Conservation (phyloP, 345 rosid species). For the Mangifera indica region DNA sequence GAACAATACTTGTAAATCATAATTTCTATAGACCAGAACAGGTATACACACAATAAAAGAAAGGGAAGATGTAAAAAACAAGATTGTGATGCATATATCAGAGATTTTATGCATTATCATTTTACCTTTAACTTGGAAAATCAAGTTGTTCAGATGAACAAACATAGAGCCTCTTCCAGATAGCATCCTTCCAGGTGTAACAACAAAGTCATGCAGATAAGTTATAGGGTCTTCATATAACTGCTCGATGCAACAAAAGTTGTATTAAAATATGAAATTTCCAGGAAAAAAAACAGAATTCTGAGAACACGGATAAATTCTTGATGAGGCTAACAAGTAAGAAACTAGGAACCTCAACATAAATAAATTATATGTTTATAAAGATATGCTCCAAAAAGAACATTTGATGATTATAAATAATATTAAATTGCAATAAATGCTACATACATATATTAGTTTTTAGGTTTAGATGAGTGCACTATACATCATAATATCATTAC, state of each 20-base stretch:
- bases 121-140: conserved; percentile 70
- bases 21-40: background rate
- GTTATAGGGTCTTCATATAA: conserved; percentile 66
- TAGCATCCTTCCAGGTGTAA: conserved; percentile 70
- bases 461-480: background rate
- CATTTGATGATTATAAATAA: background rate
- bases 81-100: background rate
- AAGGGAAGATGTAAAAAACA: background rate
- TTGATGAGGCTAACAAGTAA: background rate
- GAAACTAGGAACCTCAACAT: background rate
- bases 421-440: background rate
- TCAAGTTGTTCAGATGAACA: conserved; percentile 63
- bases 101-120: background rate
- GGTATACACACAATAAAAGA: too few relatives aligned
- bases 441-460: background rate
- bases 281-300: background rate
- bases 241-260: conserved; percentile 40
- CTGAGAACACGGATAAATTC: background rate
- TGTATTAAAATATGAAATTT: conserved; percentile 14
- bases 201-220: conserved; percentile 58
- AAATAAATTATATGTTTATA: background rate
- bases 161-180: conserved; percentile 70
- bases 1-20: conserved; percentile 3
- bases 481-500: background rate
- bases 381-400: background rate